Conservation (phyloP, 257 asterid species). For the Nicotiana attenuata region DNA sequence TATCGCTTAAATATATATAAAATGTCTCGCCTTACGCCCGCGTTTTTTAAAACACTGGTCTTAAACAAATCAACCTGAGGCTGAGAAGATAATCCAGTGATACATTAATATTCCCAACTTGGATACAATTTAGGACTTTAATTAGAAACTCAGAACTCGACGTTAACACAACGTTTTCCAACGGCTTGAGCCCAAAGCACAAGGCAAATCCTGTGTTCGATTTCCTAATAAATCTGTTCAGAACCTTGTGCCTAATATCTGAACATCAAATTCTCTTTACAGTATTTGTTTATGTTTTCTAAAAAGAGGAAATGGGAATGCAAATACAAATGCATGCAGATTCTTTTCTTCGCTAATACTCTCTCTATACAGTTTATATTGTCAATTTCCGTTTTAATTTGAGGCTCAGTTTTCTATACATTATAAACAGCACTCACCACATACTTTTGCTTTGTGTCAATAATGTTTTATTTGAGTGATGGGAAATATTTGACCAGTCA, state of each 20-base stretch:
- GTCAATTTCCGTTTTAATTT: background rate
- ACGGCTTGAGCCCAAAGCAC: conserved; percentile 1
- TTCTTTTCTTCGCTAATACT: conserved; percentile 43
- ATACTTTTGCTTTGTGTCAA: conserved; percentile 38
- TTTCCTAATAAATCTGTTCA: background rate
- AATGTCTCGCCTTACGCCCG: too few relatives aligned
- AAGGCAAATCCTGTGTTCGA: conserved; percentile 1
- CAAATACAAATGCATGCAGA: conserved; percentile 11
- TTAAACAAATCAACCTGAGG: too few relatives aligned
- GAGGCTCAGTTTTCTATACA: conserved; percentile 39
- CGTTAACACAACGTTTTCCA: too few relatives aligned
- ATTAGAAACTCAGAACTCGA: too few relatives aligned
- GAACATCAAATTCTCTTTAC: background rate
- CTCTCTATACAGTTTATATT: background rate
- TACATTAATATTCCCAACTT: too few relatives aligned
- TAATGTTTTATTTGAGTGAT: conserved; percentile 30
- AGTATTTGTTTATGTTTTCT: background rate
- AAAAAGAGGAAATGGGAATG: conserved; percentile 10
- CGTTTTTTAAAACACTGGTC: too few relatives aligned
- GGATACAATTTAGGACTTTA: too few relatives aligned
- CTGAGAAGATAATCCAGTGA: too few relatives aligned
- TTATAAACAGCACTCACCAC: conserved; percentile 9
- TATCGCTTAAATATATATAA: too few relatives aligned
- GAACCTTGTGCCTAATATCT: background rate
- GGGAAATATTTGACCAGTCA: conserved; percentile 54